Evolutionary conservation across 208 protist genomes (phyloP).

Genomic region (Balamuthia mandrillaris): DNA sequence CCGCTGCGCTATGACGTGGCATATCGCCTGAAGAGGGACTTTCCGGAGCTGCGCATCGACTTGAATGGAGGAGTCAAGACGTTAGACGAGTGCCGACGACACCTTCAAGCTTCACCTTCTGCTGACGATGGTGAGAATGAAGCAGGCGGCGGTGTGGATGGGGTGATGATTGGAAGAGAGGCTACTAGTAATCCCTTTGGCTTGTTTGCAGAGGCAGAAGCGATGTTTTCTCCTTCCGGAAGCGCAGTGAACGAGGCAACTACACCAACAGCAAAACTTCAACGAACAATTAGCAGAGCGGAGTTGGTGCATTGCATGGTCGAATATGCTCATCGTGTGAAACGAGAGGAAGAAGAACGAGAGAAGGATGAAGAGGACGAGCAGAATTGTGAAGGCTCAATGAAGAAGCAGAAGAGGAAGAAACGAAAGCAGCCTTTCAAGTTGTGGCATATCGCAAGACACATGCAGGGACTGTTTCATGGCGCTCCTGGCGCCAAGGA

Average conservation of each 20-base stretch:
- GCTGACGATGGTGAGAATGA: too few relatives aligned
- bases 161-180: conserved; percentile 19
- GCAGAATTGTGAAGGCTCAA: too few relatives aligned
- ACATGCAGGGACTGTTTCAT: background rate
- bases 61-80: conserved; percentile 21
- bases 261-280: too few relatives aligned
- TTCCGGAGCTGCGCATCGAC: background rate
- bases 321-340: background rate
- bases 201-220: background rate
- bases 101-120: too few relatives aligned
- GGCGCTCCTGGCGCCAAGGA: background rate
- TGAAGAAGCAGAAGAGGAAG: background rate
- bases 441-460: background rate
- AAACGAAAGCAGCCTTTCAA: background rate
- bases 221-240: too few relatives aligned
- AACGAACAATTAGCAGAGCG: too few relatives aligned
- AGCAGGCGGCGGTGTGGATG: conserved; percentile 10
- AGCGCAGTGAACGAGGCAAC: background rate
- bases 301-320: conserved; percentile 10
- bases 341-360: background rate
- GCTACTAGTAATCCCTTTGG: conserved; percentile 1
- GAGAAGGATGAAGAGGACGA: too few relatives aligned
- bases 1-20: background rate
- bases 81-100: too few relatives aligned
- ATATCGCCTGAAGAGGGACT: conserved; percentile 2